Base-by-base conservation (phyloP, 805 yeast genomes). In the Suhomyces xylopsoci region DNA sequence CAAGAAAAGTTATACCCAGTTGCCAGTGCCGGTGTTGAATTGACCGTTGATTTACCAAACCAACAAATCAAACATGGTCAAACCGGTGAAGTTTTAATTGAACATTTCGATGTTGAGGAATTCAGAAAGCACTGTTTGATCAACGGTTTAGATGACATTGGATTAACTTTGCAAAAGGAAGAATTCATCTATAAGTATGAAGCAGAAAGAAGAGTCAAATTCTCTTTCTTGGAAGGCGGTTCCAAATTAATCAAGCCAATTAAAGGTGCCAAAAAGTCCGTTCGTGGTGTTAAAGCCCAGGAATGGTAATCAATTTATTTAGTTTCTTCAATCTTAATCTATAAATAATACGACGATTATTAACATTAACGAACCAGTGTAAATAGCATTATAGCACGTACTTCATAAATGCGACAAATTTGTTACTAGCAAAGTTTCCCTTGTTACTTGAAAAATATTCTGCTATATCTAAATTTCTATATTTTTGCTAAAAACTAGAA, bases 111-210 rank as follows among this genome's bases (percentile, higher is more conserved):
- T 4, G 83, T 94, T 56, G 98, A 92, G 70, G 81, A 76, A 32
- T 94, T 92, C 81, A 87, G 97, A 80, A 91, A 92, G 74, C 96
- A 93, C 71, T 94, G 98, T 69, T 80, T 94, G 62, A 77, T 93
- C 52, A 90, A 94, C 60, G 99, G 99, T 58, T 84, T 94, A 56
- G 99, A 94, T 70, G 99, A 94, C 69, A 94, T 94, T 72, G 97
- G 97, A 43, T 81, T 94, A 65, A 94, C 99, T 49, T 76, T 94
- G 63, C 93, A 91, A 72, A 90, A 91, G 74, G 97, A 90, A 73
- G 82, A 82, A 50, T 83, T 63, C 70, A 94, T 94, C 62, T 53
- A 69, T 50, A 79, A 83, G 61, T 94, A 84, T 65, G 99, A 94
- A 77, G 81, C 74, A 20, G 72, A 74, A 58, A 88, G 99, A 81